Percentiles rank a stretch among this genome's conserved stretches.
Conservation (phyloP, 441 rosid species). For the Brassica hybrid region DNA sequence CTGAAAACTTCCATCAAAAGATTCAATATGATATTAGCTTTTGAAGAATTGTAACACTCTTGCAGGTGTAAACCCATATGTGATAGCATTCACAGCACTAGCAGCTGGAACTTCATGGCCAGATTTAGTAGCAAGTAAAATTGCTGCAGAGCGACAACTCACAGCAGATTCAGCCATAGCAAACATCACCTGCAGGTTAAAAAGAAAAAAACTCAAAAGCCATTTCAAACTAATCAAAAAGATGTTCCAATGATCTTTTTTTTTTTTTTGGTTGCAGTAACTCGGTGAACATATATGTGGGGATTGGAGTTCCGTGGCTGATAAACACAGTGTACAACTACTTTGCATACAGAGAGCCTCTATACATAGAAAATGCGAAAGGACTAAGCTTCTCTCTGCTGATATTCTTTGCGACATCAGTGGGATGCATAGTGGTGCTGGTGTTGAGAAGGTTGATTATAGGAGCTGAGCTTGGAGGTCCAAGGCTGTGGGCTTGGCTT, state of each 20-base stretch:
- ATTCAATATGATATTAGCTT: constrained; percentile 8
- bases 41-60: neutral
- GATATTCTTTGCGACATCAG: constrained; percentile 80
- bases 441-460: constrained; percentile 73
- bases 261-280: constrained; percentile 58
- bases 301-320: constrained; percentile 93
- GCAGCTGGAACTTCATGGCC: constrained; percentile 97
- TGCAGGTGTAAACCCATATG: constrained; percentile 85
- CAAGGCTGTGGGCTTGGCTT: constrained; percentile 88
- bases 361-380: constrained; percentile 61
- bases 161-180: constrained; percentile 97
- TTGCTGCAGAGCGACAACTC: constrained; percentile 92
- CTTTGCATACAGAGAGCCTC: constrained; percentile 67
- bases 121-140: constrained; percentile 93
- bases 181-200: constrained; percentile 95
- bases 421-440: constrained; percentile 79
- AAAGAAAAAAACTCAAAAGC: constrained; percentile 3
- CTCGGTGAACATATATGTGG: constrained; percentile 88
- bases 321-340: constrained; percentile 81
- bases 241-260: neutral
- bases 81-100: constrained; percentile 89
- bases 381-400: constrained; percentile 89
- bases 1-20: neutral
- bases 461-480: constrained; percentile 94
- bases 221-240: neutral